Evolutionary conservation across 805 yeast genomes (phyloP).

Genomic region (Sugiyamaella qingdaonensis): DNA sequence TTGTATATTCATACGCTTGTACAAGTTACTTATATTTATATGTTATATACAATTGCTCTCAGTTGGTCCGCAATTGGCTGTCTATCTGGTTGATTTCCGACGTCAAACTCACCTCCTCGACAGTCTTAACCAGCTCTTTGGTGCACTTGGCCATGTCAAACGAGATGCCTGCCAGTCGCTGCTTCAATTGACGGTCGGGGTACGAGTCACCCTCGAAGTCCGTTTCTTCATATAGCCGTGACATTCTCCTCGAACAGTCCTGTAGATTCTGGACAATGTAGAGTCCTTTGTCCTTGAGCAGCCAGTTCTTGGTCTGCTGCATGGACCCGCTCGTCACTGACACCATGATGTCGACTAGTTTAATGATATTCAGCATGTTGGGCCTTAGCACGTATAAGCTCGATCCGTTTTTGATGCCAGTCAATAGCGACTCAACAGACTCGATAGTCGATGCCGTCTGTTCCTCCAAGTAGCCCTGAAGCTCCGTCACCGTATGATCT

Average conservation of each 20-base stretch:
- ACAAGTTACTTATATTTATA: too few relatives aligned
- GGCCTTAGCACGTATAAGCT: slow-evolving; percentile 68
- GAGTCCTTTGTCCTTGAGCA: slow-evolving; percentile 81
- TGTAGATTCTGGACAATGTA: slow-evolving; percentile 86
- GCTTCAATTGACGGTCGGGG: slow-evolving; percentile 87
- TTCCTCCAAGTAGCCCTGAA: slow-evolving; percentile 81
- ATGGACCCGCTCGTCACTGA: slow-evolving; percentile 83
- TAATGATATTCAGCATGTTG: slow-evolving; percentile 71
- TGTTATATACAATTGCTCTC: too few relatives aligned
- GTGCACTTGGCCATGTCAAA: slow-evolving; percentile 96
- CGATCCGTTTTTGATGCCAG: slow-evolving; percentile 47
- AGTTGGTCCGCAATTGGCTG: slow-evolving; percentile 33
- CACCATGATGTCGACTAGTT: slow-evolving; percentile 80
- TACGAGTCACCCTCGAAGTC: slow-evolving; percentile 39
- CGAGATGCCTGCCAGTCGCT: slow-evolving; percentile 91
- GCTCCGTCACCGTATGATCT: slow-evolving; percentile 80
- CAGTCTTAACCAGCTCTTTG: slow-evolving; percentile 91
- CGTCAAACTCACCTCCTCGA: slow-evolving; percentile 86
- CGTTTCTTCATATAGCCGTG: slow-evolving; percentile 51
- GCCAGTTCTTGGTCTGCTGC: slow-evolving; percentile 81
- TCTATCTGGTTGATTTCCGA: slow-evolving; percentile 82
- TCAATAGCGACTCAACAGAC: slow-evolving; percentile 75
- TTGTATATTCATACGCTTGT: too few relatives aligned
- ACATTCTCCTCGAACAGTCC: slow-evolving; percentile 84
- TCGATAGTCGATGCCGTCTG: slow-evolving; percentile 90